Evolutionary conservation across 805 yeast species (phyloP).

Genomic region (Kodamaea laetipori): DNA sequence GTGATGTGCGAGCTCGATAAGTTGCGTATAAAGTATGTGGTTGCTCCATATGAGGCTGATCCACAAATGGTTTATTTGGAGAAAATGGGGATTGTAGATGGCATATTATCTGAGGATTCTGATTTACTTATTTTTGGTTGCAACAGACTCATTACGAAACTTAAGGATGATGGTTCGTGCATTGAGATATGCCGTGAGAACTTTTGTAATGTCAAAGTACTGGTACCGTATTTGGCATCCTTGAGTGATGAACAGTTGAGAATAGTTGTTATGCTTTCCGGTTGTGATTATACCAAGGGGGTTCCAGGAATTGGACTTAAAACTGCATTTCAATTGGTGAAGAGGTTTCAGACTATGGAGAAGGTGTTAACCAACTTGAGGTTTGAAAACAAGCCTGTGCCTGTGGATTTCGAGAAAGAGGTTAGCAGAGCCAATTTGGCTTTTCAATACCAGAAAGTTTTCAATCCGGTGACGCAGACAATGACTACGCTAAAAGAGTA

Average conservation of each 20-base stretch:
- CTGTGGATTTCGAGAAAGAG: conserved; percentile 59
- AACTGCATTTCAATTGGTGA: conserved; percentile 67
- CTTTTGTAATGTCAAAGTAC: conserved; percentile 47
- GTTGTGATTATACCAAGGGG: conserved; percentile 95
- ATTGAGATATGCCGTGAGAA: conserved; percentile 63
- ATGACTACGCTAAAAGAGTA: conserved; percentile 62
- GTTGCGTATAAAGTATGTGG: conserved; percentile 66
- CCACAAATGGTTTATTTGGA: conserved; percentile 94
- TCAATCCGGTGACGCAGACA: conserved; percentile 55
- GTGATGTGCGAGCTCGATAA: conserved; percentile 70
- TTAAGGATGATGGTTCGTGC: conserved; percentile 74
- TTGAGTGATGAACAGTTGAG: conserved; percentile 62
- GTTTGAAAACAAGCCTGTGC: conserved; percentile 63
- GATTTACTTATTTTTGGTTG: conserved; percentile 92
- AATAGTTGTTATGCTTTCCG: conserved; percentile 83
- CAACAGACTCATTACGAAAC: conserved; percentile 69
- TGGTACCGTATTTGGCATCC: conserved; percentile 50
- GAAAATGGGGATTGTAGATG: conserved; percentile 70
- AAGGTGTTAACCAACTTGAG: conserved; percentile 56
- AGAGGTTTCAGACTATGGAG: conserved; percentile 52
- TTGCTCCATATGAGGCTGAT: conserved; percentile 98
- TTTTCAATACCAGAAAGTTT: conserved; percentile 84
- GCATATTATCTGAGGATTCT: conserved; percentile 90
- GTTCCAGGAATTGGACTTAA: conserved; percentile 77
- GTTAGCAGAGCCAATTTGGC: conserved; percentile 71